Evolutionary conservation across 352 stramenopile species (phyloP).

Genomic region (Halophytophthora polymorphica): DNA sequence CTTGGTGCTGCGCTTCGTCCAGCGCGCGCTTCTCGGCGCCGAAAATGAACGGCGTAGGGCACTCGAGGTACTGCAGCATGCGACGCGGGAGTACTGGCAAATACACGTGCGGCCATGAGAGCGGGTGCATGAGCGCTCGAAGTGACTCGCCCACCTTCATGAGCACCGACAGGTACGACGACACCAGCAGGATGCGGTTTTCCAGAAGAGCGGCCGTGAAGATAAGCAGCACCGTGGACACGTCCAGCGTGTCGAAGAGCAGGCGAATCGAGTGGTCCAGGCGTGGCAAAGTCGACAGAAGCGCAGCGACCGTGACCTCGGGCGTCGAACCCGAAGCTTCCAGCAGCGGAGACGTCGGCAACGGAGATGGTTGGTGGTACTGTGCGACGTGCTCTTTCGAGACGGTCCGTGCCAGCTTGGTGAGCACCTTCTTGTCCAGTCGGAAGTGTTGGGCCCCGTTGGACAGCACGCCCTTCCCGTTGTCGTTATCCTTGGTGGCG

Average conservation of each 20-base stretch:
- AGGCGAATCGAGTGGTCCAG: constrained; percentile 76
- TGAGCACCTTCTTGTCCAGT: constrained; percentile 75
- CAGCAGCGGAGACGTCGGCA: constrained; percentile 33
- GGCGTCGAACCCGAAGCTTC: constrained; percentile 26
- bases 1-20: constrained; percentile 48
- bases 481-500: constrained; percentile 16
- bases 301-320: constrained; percentile 26
- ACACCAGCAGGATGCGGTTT: constrained; percentile 79
- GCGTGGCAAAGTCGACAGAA: constrained; percentile 50
- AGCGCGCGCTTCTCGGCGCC: constrained; percentile 64
- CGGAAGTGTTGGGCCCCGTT: constrained; percentile 42
- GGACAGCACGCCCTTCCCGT: constrained; percentile 11
- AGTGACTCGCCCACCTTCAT: constrained; percentile 80
- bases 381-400: constrained; percentile 62
- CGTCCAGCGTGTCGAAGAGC: constrained; percentile 77
- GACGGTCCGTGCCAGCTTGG: constrained; percentile 69
- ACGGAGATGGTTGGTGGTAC: constrained; percentile 35
- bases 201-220: constrained; percentile 80
- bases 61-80: constrained; percentile 85
- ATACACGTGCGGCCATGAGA: constrained; percentile 88
- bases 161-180: constrained; percentile 74
- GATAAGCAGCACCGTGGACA: constrained; percentile 69
- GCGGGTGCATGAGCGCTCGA: constrained; percentile 78
- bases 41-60: constrained; percentile 85
- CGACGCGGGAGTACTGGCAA: constrained; percentile 69